These are phyloP conservation scores for Mucor plumbeus DNA, from an alignment of 371 early-diverging fungal species.

Conservation along the genomic window DNA sequence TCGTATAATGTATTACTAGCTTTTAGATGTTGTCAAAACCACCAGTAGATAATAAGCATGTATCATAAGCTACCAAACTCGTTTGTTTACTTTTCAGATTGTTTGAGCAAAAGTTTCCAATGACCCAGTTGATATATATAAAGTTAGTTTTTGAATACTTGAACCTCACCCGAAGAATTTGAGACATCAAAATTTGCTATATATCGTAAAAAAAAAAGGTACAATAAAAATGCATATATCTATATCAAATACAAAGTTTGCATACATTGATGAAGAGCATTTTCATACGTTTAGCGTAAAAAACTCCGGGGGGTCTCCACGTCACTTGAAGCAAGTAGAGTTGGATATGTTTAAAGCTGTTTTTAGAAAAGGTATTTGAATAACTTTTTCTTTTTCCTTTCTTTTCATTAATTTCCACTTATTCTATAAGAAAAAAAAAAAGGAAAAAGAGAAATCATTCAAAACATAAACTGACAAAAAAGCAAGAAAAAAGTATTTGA, in stretches of 20 bases:
- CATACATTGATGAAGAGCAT: background rate
- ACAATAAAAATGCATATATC: background rate
- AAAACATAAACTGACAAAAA: background rate
- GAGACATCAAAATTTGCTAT: too few relatives aligned
- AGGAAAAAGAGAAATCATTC: background rate
- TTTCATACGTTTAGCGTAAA: background rate
- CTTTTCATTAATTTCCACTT: background rate
- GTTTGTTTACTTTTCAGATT: too few relatives aligned
- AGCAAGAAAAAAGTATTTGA: background rate
- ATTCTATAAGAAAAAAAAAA: background rate
- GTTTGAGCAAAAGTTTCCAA: too few relatives aligned
- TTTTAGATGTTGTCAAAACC: too few relatives aligned
- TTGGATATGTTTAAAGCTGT: background rate
- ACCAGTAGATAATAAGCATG: too few relatives aligned
- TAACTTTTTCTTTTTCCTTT: background rate
- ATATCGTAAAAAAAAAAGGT: background rate
- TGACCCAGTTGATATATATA: too few relatives aligned
- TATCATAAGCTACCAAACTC: too few relatives aligned
- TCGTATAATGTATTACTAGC: too few relatives aligned
- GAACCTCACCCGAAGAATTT: too few relatives aligned
- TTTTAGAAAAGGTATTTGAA: background rate
- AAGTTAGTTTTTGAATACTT: too few relatives aligned
- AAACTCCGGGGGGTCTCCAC: conserved; percentile 2
- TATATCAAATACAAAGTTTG: background rate
- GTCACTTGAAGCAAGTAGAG: background rate